Evolutionary conservation across 192 early-diverging fungal genomes (phyloP).

Genomic region (Coemansia pectinata): DNA sequence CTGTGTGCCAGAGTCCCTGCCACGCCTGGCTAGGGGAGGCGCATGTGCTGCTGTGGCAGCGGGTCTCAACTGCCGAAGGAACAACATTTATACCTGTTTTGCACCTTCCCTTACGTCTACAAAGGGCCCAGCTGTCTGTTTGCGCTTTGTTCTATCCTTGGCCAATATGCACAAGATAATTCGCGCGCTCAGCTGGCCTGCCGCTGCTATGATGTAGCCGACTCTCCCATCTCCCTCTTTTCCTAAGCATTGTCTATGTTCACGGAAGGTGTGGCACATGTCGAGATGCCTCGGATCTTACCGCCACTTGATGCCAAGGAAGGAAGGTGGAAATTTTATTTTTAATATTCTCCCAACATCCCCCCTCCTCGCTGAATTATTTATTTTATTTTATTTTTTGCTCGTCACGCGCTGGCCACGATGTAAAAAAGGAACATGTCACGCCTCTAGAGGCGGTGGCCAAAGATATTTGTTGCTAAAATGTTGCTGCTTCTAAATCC

Average conservation of each 20-base stretch:
- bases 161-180: constrained; percentile 18
- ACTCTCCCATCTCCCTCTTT: neutral
- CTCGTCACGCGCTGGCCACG: neutral
- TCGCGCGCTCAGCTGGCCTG: constrained; percentile 6
- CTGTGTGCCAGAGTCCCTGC: neutral
- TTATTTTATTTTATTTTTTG: constrained; percentile 6
- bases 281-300: neutral
- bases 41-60: neutral
- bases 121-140: neutral
- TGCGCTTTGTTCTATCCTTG: neutral
- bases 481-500: constrained; percentile 15
- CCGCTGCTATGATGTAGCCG: neutral
- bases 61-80: neutral
- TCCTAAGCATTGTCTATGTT: neutral
- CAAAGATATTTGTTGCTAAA: constrained; percentile 1
- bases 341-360: neutral
- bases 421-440: constrained; percentile 3
- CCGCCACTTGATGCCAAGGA: neutral
- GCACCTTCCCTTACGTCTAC: neutral
- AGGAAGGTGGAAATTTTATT: neutral
- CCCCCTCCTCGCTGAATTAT: constrained; percentile 1
- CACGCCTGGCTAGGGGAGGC: neutral
- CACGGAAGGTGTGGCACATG: neutral
- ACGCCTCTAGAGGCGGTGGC: neutral
- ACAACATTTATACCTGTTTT: neutral